These are phyloP conservation scores for Mortierella sp. DNA, from an alignment of 371 early-diverging fungal genomes.

Conservation along the genomic window DNA sequence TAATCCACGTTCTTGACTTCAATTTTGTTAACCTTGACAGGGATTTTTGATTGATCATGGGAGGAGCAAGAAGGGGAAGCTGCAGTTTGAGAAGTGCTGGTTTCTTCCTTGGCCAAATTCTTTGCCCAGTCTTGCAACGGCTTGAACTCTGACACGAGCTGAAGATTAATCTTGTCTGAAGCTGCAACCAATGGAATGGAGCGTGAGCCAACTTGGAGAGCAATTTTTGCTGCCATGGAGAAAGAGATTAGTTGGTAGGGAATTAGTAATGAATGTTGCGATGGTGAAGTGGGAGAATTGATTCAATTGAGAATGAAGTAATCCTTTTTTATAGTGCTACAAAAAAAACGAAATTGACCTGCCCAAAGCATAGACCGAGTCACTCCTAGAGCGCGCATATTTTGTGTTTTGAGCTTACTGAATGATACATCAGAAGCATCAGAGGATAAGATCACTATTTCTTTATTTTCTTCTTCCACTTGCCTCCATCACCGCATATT, in stretches of 20 bases:
- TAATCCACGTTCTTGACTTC: conserved; percentile 78
- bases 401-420: too few relatives aligned
- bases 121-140: conserved; percentile 77
- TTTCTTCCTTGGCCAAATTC: conserved; percentile 60
- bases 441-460: too few relatives aligned
- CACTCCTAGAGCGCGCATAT: too few relatives aligned
- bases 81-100: conserved; percentile 17
- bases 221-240: conserved; percentile 43
- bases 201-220: conserved; percentile 46
- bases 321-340: too few relatives aligned
- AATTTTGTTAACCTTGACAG: conserved; percentile 58
- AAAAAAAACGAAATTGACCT: too few relatives aligned
- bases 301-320: too few relatives aligned
- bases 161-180: conserved; percentile 52
- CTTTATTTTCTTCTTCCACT: too few relatives aligned
- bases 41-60: not conserved
- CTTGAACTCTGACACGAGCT: conserved; percentile 65
- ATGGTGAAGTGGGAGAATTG: too few relatives aligned
- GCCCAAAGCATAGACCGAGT: too few relatives aligned
- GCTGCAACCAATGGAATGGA: conserved; percentile 53
- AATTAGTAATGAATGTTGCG: not conserved
- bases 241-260: not conserved
- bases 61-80: conserved; percentile 7
- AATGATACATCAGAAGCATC: too few relatives aligned
- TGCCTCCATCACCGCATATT: too few relatives aligned